Conservation (phyloP, 768 basidiomycete genomes). For the Heimioporus sp. region DNA sequence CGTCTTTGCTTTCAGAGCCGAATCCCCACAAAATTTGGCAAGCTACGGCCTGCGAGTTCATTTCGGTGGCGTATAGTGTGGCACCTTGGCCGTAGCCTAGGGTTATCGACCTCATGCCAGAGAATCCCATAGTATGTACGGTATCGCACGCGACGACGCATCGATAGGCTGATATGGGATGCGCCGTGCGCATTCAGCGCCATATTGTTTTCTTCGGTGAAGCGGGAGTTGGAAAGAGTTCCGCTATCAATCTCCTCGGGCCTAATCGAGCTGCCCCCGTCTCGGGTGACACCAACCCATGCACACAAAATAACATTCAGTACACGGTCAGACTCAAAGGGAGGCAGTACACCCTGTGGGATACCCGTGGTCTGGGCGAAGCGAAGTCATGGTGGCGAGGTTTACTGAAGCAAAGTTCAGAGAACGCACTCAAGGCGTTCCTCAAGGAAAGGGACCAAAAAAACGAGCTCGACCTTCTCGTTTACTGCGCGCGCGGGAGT, state of each 20-base stretch:
- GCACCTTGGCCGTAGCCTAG: not conserved
- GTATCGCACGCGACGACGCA: not conserved
- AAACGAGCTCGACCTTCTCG: slow-evolving; percentile 38
- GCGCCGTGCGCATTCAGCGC: not conserved
- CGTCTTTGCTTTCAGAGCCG: not conserved
- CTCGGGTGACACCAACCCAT: slow-evolving; percentile 11
- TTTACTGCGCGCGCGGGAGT: slow-evolving; percentile 37
- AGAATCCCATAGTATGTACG: slow-evolving; percentile 9
- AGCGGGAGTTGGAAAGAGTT: slow-evolving; percentile 26
- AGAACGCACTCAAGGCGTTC: slow-evolving; percentile 17
- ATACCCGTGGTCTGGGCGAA: slow-evolving; percentile 39
- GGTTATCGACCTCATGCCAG: not conserved
- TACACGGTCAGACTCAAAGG: slow-evolving; percentile 7
- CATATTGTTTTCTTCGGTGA: slow-evolving; percentile 26
- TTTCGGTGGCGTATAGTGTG: not conserved
- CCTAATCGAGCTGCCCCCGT: slow-evolving; percentile 1
- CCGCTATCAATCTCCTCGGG: slow-evolving; percentile 22
- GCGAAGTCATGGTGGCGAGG: slow-evolving; percentile 11
- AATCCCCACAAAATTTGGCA: too few species aligned
- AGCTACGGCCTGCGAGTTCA: not conserved
- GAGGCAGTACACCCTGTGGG: slow-evolving; percentile 25
- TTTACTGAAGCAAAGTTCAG: slow-evolving; percentile 9
- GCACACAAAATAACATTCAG: slow-evolving; percentile 8
- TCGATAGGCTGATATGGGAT: slow-evolving; percentile 1
- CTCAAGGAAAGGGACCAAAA: slow-evolving; percentile 17